Evolutionary conservation across 2,329 filamentous ascomycete species (phyloP), one percentile per base, ranked within the genome.

Genomic region (Colletotrichum tropicicola): DNA sequence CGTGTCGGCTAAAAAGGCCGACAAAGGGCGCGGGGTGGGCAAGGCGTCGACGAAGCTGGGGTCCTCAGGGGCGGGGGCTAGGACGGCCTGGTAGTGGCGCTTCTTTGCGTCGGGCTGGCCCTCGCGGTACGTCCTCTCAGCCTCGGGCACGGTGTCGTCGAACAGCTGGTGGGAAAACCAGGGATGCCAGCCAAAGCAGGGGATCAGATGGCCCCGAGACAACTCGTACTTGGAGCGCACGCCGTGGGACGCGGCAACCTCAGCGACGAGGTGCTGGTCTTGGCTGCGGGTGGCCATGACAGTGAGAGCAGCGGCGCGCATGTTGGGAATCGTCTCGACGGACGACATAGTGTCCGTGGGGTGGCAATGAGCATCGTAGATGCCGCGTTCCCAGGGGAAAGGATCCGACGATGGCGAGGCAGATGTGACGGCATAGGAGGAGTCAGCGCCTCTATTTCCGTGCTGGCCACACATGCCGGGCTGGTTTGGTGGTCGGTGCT

Each of bases 151-250:
- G 3, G 73, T 75, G 74, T 92, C 88, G 71, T 90, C 85, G 72
- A 89, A 93, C 71, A 96, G 84, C 68, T 92, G 89, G 74, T 95
- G 83, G 1, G 92, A 91, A 76, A 94, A 95, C 92, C 92, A 96
- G 1, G 92, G 92, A 74, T 96, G 92, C 91, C 92, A 94, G 19
- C 92, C 92, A 77, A 94, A 95, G n/a, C 89, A 88, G 0, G 92
- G 91, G 4, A 95, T 71, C 54, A 83, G 52, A 17, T 70, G 39
- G 13, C 75, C 72, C 6, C 60, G 49, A 39, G 62, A 61, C 59
- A 62, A 49, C 25, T 53, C 25, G 54, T 65, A 51, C 35, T 62
- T 68, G 65, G 74, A 70, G 25, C 71, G 73, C 49, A 91, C 73
- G 35, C 86, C 85, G 70, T 89, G 82, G 66, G 80, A 72, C 4